These are phyloP conservation scores for Carex arenaria DNA, from an alignment of 202 grass and related monocot species.

Conservation along the genomic window DNA sequence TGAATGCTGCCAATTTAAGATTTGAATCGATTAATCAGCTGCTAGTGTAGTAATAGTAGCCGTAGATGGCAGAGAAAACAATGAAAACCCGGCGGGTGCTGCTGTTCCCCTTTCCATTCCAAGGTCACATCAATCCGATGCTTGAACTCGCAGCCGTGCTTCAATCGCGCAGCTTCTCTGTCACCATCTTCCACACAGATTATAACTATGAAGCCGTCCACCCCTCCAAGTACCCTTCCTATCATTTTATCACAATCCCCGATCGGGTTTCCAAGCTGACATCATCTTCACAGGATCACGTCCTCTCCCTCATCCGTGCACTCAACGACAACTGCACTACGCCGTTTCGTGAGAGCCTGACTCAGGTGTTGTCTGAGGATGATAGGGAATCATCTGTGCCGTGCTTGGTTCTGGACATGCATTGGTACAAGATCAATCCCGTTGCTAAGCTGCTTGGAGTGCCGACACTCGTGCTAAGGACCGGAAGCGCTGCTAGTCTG, in stretches of 20 bases:
- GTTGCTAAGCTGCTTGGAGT: conserved; percentile 34
- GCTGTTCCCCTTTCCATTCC: conserved; percentile 54
- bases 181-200: conserved; percentile 39
- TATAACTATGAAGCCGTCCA: conserved; percentile 27
- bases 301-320: conserved; percentile 1
- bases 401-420: conserved; percentile 45
- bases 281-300: conserved; percentile 14
- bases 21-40: too few relatives aligned
- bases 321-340: conserved; percentile 20
- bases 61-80: not conserved
- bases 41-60: too few relatives aligned
- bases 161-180: conserved; percentile 24
- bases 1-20: too few relatives aligned
- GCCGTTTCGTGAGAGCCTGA: conserved; percentile 32
- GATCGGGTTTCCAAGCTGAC: conserved; percentile 15
- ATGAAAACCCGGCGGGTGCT: conserved; percentile 26
- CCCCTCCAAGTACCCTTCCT: conserved; percentile 32
- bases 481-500: conserved; percentile 43
- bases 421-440: conserved; percentile 27
- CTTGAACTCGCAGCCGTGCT: conserved; percentile 56
- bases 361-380: not conserved
- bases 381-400: not conserved
- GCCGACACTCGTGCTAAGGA: conserved; percentile 39
- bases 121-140: conserved; percentile 76
- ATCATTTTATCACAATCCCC: conserved; percentile 32